Evolutionary conservation across 169 alveolate genomes (phyloP), one percentile per base, ranked within the genome.

Genomic region (Plasmodium gonderi): DNA sequence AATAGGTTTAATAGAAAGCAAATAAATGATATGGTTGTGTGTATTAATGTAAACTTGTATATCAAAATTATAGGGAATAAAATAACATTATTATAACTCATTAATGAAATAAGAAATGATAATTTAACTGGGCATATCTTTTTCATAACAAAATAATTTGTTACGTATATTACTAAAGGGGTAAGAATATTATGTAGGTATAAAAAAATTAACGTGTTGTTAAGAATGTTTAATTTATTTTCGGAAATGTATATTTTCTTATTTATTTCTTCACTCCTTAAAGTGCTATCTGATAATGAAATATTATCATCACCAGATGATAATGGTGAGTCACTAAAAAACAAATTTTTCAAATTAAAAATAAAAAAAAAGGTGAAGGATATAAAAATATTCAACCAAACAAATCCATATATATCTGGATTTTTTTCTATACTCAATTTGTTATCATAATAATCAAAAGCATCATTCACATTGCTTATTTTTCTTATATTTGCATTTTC

Each of bases 401-500:
- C 67, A 76, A 87, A 87, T 11, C 76, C 78, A 76, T 87, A 87
- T 51, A 87, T 7, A 68, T 87, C 93, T 87, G 93, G 93, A 33
- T 87, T 87, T 26, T 38, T 60, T n/a, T 64, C 80, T 51, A 87
- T 40, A 44, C 89, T 29, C n/a, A 87, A 68, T 67, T 87, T 87
- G 64, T 87, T 76, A 36, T 87, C 89, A 75, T 60, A 87, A 78
- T 74, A 75, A 64, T 87, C 89, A 65, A 87, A 75, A 42, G 87
- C 89, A 67, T 87, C 89, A 75, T 87, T 49, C 9, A 76, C 51
- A 45, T 60, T 38, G 42, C 74, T 74, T 38, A 77, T 60, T 64
- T 38, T 64, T 87, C 90, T 74, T 38, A 54, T 77, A 60, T 87
- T 20, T 47, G 78, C 93, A 14, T 69, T 74, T 51, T 83, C 85